Evolutionary conservation across 176 grass and related monocot species (phyloP).

Genomic region (Pharus latifolius): DNA sequence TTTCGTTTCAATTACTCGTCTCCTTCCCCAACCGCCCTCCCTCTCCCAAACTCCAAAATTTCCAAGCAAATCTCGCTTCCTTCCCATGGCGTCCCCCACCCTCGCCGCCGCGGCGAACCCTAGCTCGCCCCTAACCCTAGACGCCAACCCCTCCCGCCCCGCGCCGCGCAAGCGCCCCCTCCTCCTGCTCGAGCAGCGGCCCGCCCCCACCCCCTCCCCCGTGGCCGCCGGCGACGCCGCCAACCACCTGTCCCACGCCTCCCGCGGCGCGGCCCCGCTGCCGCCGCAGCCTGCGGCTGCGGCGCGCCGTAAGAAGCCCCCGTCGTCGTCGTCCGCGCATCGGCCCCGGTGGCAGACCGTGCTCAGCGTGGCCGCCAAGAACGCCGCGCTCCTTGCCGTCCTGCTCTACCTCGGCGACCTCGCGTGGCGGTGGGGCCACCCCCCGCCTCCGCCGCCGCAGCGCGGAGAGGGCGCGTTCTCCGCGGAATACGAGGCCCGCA

Average conservation of each 20-base stretch:
- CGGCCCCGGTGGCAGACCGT: conserved; percentile 35
- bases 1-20: too few relatives aligned
- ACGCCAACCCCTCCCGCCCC: conserved; percentile 18
- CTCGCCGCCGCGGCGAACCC: not conserved
- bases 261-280: not conserved
- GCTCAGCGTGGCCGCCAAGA: conserved; percentile 45
- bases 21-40: not conserved
- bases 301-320: not conserved
- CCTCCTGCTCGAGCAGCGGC: conserved; percentile 27
- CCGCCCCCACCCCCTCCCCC: conserved; percentile 5
- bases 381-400: conserved; percentile 29
- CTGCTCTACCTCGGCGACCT: conserved; percentile 45
- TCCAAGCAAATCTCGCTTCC: not conserved
- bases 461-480: conserved; percentile 1
- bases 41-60: not conserved
- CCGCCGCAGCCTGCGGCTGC: not conserved
- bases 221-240: not conserved
- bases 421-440: conserved; percentile 29
- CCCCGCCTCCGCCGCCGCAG: not conserved
- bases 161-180: conserved; percentile 31
- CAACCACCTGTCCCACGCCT: not conserved
- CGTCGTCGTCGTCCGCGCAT: not conserved
- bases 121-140: conserved; percentile 10
- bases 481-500: conserved; percentile 27
- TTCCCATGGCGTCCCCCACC: conserved; percentile 6